phyloP scores from a whole-genome alignment of 164 flowering plant species.

The Stephania japonica region DNA sequence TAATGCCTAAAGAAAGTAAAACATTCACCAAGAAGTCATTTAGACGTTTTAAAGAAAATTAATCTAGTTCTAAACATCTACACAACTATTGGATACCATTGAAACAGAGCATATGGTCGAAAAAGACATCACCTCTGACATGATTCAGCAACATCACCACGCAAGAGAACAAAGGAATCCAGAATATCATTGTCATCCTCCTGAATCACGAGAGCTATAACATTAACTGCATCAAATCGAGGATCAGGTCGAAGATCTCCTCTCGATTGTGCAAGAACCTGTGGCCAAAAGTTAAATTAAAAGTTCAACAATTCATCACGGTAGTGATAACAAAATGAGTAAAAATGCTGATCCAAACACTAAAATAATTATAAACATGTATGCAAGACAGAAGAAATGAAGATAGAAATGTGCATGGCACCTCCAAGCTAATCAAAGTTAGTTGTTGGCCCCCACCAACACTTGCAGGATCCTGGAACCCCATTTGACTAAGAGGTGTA shows the following conservation, averaged over 20 bases:
- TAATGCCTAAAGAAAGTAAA: too few relatives aligned
- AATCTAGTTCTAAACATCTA: background rate
- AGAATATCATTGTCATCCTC: conserved; percentile 43
- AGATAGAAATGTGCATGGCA: conserved; percentile 15
- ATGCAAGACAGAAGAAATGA: background rate
- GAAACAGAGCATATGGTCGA: background rate
- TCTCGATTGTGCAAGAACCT: conserved; percentile 87
- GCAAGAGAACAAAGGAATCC: conserved; percentile 55
- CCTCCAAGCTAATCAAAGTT: conserved; percentile 86
- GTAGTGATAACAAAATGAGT: too few relatives aligned
- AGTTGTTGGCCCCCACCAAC: conserved; percentile 83
- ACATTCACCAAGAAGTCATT: background rate
- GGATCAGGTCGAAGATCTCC: conserved; percentile 92
- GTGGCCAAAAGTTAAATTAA: conserved; percentile 12
- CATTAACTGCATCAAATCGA: conserved; percentile 71
- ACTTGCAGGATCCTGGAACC: conserved; percentile 94
- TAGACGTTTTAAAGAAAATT: background rate
- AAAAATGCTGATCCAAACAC: background rate
- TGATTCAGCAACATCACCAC: conserved; percentile 18
- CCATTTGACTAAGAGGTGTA: conserved; percentile 92
- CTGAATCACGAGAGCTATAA: conserved; percentile 60
- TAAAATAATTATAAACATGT: background rate
- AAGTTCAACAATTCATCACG: background rate
- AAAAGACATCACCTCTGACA: conserved; percentile 20
- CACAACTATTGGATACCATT: background rate